Conservation (phyloP, 768 basidiomycete genomes). For the Phanerodontia chrysosporium region DNA sequence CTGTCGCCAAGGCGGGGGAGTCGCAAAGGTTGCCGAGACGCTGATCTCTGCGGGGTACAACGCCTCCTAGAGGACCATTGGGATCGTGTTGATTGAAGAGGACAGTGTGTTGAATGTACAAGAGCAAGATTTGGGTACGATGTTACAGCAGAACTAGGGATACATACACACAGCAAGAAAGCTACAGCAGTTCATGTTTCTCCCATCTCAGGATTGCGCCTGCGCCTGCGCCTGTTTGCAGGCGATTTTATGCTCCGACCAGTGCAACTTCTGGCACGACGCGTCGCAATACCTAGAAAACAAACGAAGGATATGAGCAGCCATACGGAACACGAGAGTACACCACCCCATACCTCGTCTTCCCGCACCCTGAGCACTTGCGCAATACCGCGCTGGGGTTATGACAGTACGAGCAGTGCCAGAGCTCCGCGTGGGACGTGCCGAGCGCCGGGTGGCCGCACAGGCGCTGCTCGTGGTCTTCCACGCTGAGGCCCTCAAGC, state of each 20-base stretch:
- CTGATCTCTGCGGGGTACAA: constrained; percentile 1
- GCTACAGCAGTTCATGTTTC: background rate
- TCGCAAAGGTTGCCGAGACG: constrained; percentile 10
- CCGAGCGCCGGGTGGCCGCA: constrained; percentile 43
- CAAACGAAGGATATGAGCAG: background rate
- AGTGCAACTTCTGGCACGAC: constrained; percentile 35
- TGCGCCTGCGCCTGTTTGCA: constrained; percentile 20
- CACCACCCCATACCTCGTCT: constrained; percentile 31
- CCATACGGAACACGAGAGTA: background rate
- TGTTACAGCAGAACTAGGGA: background rate
- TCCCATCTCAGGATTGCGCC: background rate
- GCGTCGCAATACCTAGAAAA: constrained; percentile 40
- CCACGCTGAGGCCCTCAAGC: constrained; percentile 45
- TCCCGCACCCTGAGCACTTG: constrained; percentile 45
- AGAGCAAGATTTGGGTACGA: background rate
- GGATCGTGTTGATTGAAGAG: too few species aligned
- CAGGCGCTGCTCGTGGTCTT: constrained; percentile 30
- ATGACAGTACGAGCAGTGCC: constrained; percentile 60
- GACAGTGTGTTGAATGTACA: background rate
- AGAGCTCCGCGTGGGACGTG: constrained; percentile 46
- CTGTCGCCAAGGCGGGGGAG: constrained; percentile 11
- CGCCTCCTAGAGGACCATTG: background rate
- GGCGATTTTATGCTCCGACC: constrained; percentile 30
- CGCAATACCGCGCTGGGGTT: constrained; percentile 56
- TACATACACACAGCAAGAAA: background rate